Evolutionary conservation across 2,329 filamentous ascomycete species (phyloP), one percentile per base, ranked within the genome.

Genomic region (Cladophialophora chaetospira): DNA sequence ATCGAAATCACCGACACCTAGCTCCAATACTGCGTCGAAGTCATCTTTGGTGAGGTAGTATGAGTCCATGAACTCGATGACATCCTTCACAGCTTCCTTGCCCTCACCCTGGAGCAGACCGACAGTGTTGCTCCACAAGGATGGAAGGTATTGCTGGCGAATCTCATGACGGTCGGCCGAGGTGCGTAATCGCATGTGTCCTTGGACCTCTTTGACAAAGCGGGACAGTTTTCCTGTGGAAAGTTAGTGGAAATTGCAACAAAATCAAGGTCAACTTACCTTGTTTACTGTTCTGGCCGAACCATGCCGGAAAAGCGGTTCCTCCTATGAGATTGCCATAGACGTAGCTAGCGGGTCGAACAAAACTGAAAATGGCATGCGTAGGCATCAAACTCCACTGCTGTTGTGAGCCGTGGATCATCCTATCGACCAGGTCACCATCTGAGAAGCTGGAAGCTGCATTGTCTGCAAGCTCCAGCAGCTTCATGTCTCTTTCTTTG

Each of bases 381-480:
- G 90, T 88, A 11, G 94, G 94, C 94, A 99, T 99, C 60, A 99
- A 76, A 69, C 89, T 94, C 94, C 94, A 99, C 61, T 99, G 94
- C 70, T 99, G 94, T 70, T 99, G 94, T 42, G 91, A 90, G 23
- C 94, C 94, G 72, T 99, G 94, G 58, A 99, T 99, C 93, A 99
- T 97, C 50, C 91, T 84, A 72, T 99, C 94, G 2, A 97, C 90
- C 31, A 99, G 77, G 71, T 99, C 94, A 58, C 94, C 94, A 68
- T 99, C 94, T 68, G 91, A 97, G 74, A 99, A 99, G 69, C 92
- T 97, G 69, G 95, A 88, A 3, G 94, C 92, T 3, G 94, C 94
- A 66, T 89, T 83, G 63, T 96, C 92, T 19, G 88, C 84, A 5
- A 97, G 78, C 72, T 97, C 91, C 5, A 99, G 80, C n/a, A 85